These are phyloP conservation scores for Paratrypanosoma confusum DNA, from an alignment of 208 protist species.

Conservation along the genomic window DNA sequence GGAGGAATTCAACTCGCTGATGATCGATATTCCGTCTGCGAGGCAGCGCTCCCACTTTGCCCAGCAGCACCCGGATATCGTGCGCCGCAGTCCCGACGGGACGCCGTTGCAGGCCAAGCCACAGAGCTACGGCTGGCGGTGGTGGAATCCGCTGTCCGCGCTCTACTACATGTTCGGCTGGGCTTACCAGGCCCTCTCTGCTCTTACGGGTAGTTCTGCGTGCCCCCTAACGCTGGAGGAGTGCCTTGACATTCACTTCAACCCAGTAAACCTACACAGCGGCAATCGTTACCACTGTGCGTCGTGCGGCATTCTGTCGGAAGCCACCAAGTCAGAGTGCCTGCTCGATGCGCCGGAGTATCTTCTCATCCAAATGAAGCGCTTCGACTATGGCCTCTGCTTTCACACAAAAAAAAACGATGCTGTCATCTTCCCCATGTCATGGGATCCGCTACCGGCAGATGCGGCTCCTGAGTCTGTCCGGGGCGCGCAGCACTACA, in stretches of 20 bases:
- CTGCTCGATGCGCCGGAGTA: slow-evolving; percentile 73
- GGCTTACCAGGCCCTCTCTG: slow-evolving; percentile 23
- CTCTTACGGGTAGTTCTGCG: slow-evolving; percentile 15
- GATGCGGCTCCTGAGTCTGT: slow-evolving; percentile 10
- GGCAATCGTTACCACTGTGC: slow-evolving; percentile 71
- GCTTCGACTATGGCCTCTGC: slow-evolving; percentile 55
- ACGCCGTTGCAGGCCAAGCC: slow-evolving; percentile 14
- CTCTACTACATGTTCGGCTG: slow-evolving; percentile 40
- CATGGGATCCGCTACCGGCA: slow-evolving; percentile 33
- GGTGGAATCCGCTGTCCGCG: background rate
- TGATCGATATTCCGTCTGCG: slow-evolving; percentile 54
- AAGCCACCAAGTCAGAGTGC: slow-evolving; percentile 66
- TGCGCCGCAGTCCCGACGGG: slow-evolving; percentile 16
- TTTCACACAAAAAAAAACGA: slow-evolving; percentile 79
- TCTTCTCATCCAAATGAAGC: slow-evolving; percentile 82
- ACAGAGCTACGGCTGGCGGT: background rate
- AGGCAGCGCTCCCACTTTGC: slow-evolving; percentile 41
- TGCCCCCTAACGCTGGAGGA: slow-evolving; percentile 73
- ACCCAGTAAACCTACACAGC: slow-evolving; percentile 41
- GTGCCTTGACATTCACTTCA: slow-evolving; percentile 84
- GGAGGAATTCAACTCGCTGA: slow-evolving; percentile 58
- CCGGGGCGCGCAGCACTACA: background rate
- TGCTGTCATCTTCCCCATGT: slow-evolving; percentile 64
- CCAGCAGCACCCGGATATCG: slow-evolving; percentile 31
- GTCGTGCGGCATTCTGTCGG: slow-evolving; percentile 41